Conservation (phyloP, 148 eudicot species). For the Chenopodium suecicum region DNA sequence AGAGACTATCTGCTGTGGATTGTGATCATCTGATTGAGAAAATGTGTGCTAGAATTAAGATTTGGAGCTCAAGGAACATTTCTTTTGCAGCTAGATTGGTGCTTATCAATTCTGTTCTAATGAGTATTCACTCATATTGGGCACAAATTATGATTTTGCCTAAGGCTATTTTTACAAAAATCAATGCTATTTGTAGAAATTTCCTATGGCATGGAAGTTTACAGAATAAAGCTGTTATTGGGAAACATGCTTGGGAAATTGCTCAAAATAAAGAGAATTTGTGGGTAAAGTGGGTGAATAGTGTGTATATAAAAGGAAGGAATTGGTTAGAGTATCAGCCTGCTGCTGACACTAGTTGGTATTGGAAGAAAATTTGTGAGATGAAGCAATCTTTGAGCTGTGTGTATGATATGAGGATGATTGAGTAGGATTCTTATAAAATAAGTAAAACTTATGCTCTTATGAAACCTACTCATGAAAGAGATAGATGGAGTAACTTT, state of each 20-base stretch:
- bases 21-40: too few relatives aligned
- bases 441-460: not conserved
- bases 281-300: not conserved
- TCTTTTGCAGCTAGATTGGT: too few relatives aligned
- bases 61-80: too few relatives aligned
- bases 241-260: not conserved
- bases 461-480: too few relatives aligned
- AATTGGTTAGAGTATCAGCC: not conserved
- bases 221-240: not conserved
- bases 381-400: rapidly evolving
- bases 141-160: not conserved
- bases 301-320: too few relatives aligned
- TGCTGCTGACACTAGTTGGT: not conserved
- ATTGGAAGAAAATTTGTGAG: not conserved
- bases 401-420: too few relatives aligned
- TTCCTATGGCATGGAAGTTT: not conserved
- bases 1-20: too few relatives aligned
- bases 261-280: not conserved
- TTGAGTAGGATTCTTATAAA: too few relatives aligned
- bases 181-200: not conserved
- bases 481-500: not conserved
- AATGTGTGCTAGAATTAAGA: too few relatives aligned
- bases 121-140: too few relatives aligned
- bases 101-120: too few relatives aligned
- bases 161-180: not conserved